Evolutionary conservation across 2,329 filamentous ascomycete species (phyloP), one percentile per base, ranked within the genome.

Genomic region (Blastomyces silverae): DNA sequence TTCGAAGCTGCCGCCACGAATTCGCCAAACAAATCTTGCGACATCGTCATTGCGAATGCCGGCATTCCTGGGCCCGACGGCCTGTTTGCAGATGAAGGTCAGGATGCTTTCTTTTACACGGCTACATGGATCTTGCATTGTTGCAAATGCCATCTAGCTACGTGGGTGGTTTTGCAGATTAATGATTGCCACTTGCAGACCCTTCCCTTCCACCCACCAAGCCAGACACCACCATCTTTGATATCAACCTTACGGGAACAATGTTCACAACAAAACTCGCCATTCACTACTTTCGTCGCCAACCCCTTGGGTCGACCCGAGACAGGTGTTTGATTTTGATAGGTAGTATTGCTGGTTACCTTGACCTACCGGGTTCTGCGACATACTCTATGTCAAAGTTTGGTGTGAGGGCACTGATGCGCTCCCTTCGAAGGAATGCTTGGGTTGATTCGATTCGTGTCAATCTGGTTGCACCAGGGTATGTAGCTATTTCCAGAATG

Each of bases 221-320:
- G 50, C 73, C 75, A 2, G 72, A 77, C 34, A 66, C 78, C 65
- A 69, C 69, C 20, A 76, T 74, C 15, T 70, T 81, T 8, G 69
- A 79, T 11, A 74, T 79, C 34, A 79, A 80, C 62, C 67, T 79
- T 13, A 69, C 74, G 4, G 80, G 80, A 2, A 75, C 74, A 0
- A 64, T 80, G 3, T 82, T 81, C 69, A 82, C 81, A 0, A 75
- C 77, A 65, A 82, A 81, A 67, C 73, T 82, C 0, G 80, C 80
- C 0, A 69, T 64, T 1, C 75, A 78, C 67, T 75, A 79, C 67
- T 78, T 78, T 66, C 73, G 74, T 57, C 71, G 69, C 11, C 69
- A 73, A 63, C 71, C 72, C 42, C 53, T 64, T 34, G 72, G 72
- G 53, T 66, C 71, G 55, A 61, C 66, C 15, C 67, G 67, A 17